Evolutionary conservation across 2,329 filamentous ascomycete species (phyloP).

Genomic region (Orbilia ellipsospora): DNA sequence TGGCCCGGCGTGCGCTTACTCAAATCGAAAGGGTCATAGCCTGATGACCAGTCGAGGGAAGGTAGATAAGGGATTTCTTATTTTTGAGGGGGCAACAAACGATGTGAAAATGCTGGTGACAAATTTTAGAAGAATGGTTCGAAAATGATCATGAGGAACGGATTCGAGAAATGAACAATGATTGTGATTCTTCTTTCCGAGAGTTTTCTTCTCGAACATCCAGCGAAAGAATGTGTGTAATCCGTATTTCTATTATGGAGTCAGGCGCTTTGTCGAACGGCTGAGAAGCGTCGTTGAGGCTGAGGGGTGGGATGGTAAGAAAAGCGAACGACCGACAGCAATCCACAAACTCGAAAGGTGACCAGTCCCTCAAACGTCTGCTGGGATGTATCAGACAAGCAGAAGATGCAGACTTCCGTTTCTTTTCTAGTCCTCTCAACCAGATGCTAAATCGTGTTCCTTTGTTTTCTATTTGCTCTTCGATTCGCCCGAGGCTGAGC

Average conservation of each 20-base stretch:
- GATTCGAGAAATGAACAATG: constrained; percentile 20
- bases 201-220: constrained; percentile 10
- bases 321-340: constrained; percentile 40
- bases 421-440: constrained; percentile 37
- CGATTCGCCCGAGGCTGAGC: constrained; percentile 33
- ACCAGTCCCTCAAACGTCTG: constrained; percentile 8
- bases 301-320: constrained; percentile 11
- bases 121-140: constrained; percentile 33
- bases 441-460: constrained; percentile 21
- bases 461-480: constrained; percentile 46
- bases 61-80: constrained; percentile 28
- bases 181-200: not conserved
- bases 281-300: constrained; percentile 35
- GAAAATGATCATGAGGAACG: constrained; percentile 27
- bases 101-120: constrained; percentile 24
- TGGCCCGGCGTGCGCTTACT: constrained; percentile 1
- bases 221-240: constrained; percentile 37
- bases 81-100: constrained; percentile 4
- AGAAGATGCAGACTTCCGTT: constrained; percentile 43
- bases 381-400: constrained; percentile 22
- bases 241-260: not conserved
- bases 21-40: constrained; percentile 20
- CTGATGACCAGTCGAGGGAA: constrained; percentile 23
- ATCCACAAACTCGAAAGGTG: constrained; percentile 24
- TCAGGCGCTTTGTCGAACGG: constrained; percentile 34